These are phyloP conservation scores for Mycena floridula DNA, from an alignment of 768 basidiomycete species.

Conservation along the genomic window DNA sequence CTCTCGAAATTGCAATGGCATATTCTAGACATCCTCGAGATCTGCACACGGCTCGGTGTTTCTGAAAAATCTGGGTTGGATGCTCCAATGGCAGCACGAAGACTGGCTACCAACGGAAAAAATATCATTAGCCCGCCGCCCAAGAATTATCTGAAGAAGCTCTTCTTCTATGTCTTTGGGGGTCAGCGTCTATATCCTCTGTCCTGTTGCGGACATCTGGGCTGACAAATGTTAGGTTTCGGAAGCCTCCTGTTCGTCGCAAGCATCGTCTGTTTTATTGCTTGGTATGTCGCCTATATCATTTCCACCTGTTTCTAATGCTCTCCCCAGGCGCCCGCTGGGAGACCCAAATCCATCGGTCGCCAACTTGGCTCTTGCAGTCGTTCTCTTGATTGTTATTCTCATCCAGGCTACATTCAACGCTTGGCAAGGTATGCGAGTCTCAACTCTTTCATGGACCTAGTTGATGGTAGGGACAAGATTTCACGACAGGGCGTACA, in stretches of 20 bases:
- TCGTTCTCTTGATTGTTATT: slow-evolving; percentile 44
- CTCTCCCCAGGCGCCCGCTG: slow-evolving; percentile 44
- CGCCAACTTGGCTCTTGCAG: slow-evolving; percentile 55
- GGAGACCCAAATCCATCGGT: slow-evolving; percentile 46
- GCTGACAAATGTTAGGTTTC: background rate
- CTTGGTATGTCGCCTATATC: slow-evolving; percentile 28
- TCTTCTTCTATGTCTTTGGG: slow-evolving; percentile 47
- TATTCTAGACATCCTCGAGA: slow-evolving; percentile 31
- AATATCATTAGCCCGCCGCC: slow-evolving; percentile 47
- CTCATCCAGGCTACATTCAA: slow-evolving; percentile 35
- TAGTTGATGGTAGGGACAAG: too few species aligned
- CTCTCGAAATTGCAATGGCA: slow-evolving; percentile 43
- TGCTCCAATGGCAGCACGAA: slow-evolving; percentile 36
- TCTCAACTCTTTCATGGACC: background rate
- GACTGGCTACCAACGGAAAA: slow-evolving; percentile 37
- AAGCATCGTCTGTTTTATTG: background rate
- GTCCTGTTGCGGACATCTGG: background rate
- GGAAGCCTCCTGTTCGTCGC: background rate
- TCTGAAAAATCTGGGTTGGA: slow-evolving; percentile 45
- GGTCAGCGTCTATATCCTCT: slow-evolving; percentile 10
- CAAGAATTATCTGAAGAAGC: slow-evolving; percentile 34
- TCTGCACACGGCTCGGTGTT: slow-evolving; percentile 35
- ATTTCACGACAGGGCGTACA: slow-evolving; percentile 38
- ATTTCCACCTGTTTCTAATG: slow-evolving; percentile 17
- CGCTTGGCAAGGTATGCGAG: slow-evolving; percentile 31